Evolutionary conservation across 1,284 basidiomycete genomes (phyloP).

Genomic region (Boletellus sp.): DNA sequence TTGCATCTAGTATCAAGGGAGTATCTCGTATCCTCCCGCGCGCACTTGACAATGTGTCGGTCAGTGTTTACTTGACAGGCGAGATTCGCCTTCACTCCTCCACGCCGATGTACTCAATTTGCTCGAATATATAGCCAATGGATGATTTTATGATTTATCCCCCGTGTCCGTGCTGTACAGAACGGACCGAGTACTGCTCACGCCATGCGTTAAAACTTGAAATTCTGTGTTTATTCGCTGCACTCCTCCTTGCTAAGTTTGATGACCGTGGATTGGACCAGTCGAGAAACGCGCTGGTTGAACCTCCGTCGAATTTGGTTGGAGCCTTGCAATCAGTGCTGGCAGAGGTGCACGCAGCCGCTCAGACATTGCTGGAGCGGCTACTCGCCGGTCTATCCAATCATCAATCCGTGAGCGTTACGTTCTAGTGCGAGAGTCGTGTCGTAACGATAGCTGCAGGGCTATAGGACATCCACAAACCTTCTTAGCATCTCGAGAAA

Average conservation of each 20-base stretch:
- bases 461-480: slow-evolving; percentile 23
- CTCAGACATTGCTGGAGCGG: slow-evolving; percentile 19
- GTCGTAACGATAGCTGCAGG: slow-evolving; percentile 10
- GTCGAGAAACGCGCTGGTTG: neutral
- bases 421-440: neutral
- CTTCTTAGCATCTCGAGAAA: slow-evolving; percentile 37
- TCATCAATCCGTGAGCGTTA: slow-evolving; percentile 13
- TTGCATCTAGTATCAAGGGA: slow-evolving; percentile 16
- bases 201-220: slow-evolving; percentile 30
- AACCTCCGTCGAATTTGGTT: slow-evolving; percentile 13
- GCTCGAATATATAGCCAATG: slow-evolving; percentile 36
- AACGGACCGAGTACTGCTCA: slow-evolving; percentile 15
- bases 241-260: slow-evolving; percentile 26
- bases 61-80: slow-evolving; percentile 25
- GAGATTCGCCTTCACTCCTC: slow-evolving; percentile 13
- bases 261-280: slow-evolving; percentile 1
- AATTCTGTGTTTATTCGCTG: slow-evolving; percentile 28
- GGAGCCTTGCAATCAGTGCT: slow-evolving; percentile 27
- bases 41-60: slow-evolving; percentile 20
- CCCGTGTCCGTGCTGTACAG: slow-evolving; percentile 31
- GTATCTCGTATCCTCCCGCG: slow-evolving; percentile 5
- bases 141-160: slow-evolving; percentile 39
- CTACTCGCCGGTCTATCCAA: slow-evolving; percentile 16
- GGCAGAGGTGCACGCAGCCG: slow-evolving; percentile 17
- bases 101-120: slow-evolving; percentile 30